These are phyloP conservation scores for Mucor plumbeus DNA, from an alignment of 371 early-diverging fungal genomes.

Conservation along the genomic window DNA sequence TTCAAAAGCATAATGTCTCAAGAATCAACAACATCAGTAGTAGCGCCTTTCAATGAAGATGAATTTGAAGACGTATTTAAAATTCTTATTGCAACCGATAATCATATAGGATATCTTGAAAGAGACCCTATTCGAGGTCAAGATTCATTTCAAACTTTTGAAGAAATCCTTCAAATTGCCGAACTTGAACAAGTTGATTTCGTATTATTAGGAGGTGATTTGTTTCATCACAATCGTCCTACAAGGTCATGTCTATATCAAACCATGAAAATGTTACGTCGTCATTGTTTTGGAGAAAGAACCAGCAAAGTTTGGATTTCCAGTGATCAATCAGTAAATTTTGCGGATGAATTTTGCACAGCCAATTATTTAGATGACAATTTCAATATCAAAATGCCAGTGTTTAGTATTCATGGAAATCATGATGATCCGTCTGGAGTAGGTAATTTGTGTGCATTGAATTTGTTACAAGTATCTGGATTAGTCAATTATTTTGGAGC, in stretches of 20 bases:
- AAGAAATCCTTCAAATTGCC: constrained; percentile 92
- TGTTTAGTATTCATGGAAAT: constrained; percentile 99
- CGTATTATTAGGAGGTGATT: constrained; percentile 97
- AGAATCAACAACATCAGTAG: too few species aligned
- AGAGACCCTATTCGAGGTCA: constrained; percentile 91
- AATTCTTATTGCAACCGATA: constrained; percentile 94
- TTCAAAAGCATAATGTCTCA: too few species aligned
- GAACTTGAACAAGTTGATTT: constrained; percentile 83
- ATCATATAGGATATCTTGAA: constrained; percentile 97
- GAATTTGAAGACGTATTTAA: constrained; percentile 14
- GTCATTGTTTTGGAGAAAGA: constrained; percentile 85
- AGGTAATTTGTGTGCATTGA: constrained; percentile 83
- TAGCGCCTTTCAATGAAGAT: too few species aligned
- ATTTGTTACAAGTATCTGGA: constrained; percentile 84
- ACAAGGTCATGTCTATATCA: constrained; percentile 82
- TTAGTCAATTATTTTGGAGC: constrained; percentile 98
- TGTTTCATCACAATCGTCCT: constrained; percentile 98
- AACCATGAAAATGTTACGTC: constrained; percentile 79
- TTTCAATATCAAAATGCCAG: constrained; percentile 86
- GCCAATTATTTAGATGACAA: constrained; percentile 94
- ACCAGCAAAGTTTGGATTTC: constrained; percentile 76
- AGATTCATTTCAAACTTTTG: constrained; percentile 94
- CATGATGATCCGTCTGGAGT: constrained; percentile 98
- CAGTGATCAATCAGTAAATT: constrained; percentile 79
- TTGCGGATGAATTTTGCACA: constrained; percentile 61